A percentile compares a stretch with the other conserved stretches of the same genome.
phyloP scores from a whole-genome alignment of 1,284 basidiomycete genomes.

The Heterobasidion occidentale region DNA sequence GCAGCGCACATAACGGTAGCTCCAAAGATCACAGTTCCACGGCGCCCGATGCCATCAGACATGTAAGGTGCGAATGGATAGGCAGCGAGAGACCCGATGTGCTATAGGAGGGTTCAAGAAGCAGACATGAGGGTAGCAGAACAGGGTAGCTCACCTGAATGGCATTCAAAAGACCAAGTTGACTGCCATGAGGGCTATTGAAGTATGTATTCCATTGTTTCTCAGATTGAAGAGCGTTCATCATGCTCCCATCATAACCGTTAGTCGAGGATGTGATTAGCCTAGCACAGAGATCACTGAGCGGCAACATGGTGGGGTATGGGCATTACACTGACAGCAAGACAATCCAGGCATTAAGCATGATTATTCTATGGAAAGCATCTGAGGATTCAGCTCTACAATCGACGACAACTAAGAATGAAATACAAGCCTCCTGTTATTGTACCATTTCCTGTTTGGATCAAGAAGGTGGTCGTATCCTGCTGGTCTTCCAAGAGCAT shows the following conservation, averaged over 20 bases:
- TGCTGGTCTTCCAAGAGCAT: not conserved
- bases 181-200: slow-evolving; percentile 40
- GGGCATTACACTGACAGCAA: slow-evolving; percentile 29
- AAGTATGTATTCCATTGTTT: slow-evolving; percentile 55
- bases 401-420: not conserved
- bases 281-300: slow-evolving; percentile 20
- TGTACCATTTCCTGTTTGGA: slow-evolving; percentile 63
- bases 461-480: slow-evolving; percentile 52
- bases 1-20: slow-evolving; percentile 56
- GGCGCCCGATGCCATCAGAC: slow-evolving; percentile 64
- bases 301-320: slow-evolving; percentile 14
- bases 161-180: slow-evolving; percentile 67
- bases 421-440: slow-evolving; percentile 52
- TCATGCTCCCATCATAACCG: slow-evolving; percentile 72
- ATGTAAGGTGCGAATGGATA: slow-evolving; percentile 67
- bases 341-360: slow-evolving; percentile 56
- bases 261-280: slow-evolving; percentile 72
- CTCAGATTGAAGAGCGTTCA: slow-evolving; percentile 69
- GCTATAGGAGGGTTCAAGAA: slow-evolving; percentile 27
- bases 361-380: slow-evolving; percentile 38
- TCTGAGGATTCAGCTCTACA: not conserved
- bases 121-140: not conserved
- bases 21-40: slow-evolving; percentile 52
- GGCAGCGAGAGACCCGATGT: slow-evolving; percentile 56
- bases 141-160: slow-evolving; percentile 47